Conservation (phyloP, 257 asterid genomes). For the Capsicum pubescens region DNA sequence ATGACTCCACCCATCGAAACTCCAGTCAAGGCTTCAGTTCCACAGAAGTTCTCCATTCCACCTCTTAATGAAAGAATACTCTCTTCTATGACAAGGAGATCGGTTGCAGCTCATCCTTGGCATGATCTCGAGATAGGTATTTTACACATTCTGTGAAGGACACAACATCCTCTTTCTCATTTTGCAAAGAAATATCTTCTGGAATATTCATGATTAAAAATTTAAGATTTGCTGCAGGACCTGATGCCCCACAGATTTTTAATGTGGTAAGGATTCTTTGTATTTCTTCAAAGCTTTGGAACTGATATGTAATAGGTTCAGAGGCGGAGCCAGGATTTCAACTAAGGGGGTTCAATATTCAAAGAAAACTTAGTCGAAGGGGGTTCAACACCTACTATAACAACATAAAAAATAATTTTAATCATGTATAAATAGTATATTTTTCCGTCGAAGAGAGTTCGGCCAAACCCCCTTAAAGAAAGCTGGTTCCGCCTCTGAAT, state of each 20-base stretch:
- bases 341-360: no score
- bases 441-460: no score
- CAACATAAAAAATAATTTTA: no score
- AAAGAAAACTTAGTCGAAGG: no score
- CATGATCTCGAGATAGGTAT: conserved; percentile 97
- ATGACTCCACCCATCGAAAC: conserved; percentile 74
- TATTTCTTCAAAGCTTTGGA: conserved; percentile 29
- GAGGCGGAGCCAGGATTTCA: no score
- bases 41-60: conserved; percentile 49
- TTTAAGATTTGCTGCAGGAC: conserved; percentile 66
- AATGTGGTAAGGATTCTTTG: conserved; percentile 71
- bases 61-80: conserved; percentile 90
- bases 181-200: not conserved
- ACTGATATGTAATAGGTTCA: not conserved
- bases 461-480: no score
- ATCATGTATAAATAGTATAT: no score
- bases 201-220: conserved; percentile 19
- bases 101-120: conserved; percentile 98
- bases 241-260: conserved; percentile 79
- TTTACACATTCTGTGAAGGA: conserved; percentile 20
- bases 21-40: conserved; percentile 35
- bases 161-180: not conserved
- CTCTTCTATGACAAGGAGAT: conserved; percentile 78
- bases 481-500: no score
- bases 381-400: no score